phyloP scores from a whole-genome alignment of 2,329 filamentous ascomycete species.

The Tetracladium maxilliforme region DNA sequence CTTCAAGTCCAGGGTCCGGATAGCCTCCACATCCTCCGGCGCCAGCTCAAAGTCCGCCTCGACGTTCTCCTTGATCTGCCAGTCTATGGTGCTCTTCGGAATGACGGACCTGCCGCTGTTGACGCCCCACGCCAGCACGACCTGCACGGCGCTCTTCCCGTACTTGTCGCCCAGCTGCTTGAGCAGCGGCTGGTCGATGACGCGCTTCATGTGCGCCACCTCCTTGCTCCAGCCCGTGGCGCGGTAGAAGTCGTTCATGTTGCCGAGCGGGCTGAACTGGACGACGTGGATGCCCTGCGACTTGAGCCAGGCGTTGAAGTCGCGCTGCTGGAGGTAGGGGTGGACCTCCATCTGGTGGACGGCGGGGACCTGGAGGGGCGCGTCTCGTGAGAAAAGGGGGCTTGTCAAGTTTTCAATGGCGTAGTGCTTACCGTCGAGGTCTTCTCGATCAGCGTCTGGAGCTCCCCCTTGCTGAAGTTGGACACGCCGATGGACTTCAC shows the following conservation, averaged over 20 bases:
- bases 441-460: no score
- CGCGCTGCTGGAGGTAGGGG: slow-evolving; percentile 10
- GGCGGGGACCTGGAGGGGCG: slow-evolving; percentile 5
- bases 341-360: slow-evolving; percentile 13
- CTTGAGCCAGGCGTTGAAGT: slow-evolving; percentile 10
- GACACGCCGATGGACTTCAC: slow-evolving; percentile 11
- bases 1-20: slow-evolving; percentile 15
- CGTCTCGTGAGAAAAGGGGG: no score
- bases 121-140: slow-evolving; percentile 19
- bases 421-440: no score
- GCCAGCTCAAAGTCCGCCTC: slow-evolving; percentile 15
- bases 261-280: slow-evolving; percentile 18
- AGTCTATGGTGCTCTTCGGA: slow-evolving; percentile 19
- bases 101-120: slow-evolving; percentile 17
- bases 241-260: slow-evolving; percentile 17
- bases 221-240: slow-evolving; percentile 14
- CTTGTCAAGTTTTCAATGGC: no score
- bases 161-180: slow-evolving; percentile 12
- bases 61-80: slow-evolving; percentile 14
- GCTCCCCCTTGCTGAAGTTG: no score
- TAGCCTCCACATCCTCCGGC: slow-evolving; percentile 31
- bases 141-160: slow-evolving; percentile 15
- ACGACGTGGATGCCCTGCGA: slow-evolving; percentile 15
- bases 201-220: slow-evolving; percentile 11
- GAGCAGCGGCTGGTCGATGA: slow-evolving; percentile 13